Conservation (phyloP, 2,329 filamentous ascomycete genomes). For the Teratosphaeria epicoccoides region DNA sequence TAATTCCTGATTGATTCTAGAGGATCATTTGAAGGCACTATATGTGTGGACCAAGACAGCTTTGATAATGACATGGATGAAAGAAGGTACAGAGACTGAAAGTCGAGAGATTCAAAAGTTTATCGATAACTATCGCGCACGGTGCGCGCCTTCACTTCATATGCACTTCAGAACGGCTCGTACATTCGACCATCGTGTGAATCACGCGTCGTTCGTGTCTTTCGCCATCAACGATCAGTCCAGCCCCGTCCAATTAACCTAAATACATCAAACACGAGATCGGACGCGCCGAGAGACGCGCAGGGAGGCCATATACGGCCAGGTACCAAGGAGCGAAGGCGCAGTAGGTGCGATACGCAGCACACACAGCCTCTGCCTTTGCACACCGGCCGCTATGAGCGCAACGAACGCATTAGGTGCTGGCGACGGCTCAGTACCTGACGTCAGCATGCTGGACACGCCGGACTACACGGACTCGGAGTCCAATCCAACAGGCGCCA, state of each 20-base stretch:
- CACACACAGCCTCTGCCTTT: conserved; percentile 1
- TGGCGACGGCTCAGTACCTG: conserved; percentile 23
- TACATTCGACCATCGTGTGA: background rate
- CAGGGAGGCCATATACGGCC: background rate
- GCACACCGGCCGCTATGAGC: conserved; percentile 10
- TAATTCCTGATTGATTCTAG: too few relatives aligned
- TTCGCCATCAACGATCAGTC: background rate
- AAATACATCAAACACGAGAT: background rate
- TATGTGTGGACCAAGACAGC: too few relatives aligned
- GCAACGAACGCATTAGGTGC: conserved; percentile 15
- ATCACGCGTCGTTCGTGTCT: background rate
- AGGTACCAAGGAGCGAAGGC: background rate
- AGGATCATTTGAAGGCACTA: too few relatives aligned
- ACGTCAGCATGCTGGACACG: conserved; percentile 41
- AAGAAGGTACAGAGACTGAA: too few relatives aligned
- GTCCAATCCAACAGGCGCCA: conserved; percentile 60
- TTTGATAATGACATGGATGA: too few relatives aligned
- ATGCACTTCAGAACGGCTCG: background rate
- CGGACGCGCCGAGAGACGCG: background rate
- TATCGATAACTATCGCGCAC: too few relatives aligned
- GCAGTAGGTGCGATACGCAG: background rate
- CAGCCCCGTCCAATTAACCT: background rate
- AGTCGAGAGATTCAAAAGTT: too few relatives aligned
- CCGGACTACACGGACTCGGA: conserved; percentile 58
- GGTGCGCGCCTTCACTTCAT: too few relatives aligned